Percentiles rank a stretch among this genome's conserved stretches.
Conservation (phyloP, 257 asterid species). For the Solanum okadae region DNA sequence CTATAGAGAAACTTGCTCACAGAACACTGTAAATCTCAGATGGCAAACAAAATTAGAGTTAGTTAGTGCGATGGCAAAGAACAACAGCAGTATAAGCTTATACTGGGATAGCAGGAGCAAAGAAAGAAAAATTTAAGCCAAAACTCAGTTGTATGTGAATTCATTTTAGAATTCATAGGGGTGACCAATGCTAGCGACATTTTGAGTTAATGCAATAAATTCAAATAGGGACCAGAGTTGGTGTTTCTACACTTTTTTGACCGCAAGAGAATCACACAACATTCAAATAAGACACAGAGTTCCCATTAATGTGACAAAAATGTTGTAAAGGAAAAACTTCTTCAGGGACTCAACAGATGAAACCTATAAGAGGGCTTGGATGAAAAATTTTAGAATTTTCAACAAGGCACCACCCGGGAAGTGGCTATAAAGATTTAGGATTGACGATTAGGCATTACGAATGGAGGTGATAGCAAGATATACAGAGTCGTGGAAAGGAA, state of each 20-base stretch:
- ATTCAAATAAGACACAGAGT: not conserved
- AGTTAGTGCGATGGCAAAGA: not conserved
- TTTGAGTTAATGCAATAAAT: not conserved
- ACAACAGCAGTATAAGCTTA: not conserved
- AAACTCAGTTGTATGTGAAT: not conserved
- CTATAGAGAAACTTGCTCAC: not conserved
- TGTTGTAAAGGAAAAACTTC: not conserved
- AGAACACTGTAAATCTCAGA: not conserved
- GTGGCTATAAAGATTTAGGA: not conserved
- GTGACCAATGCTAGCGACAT: not conserved
- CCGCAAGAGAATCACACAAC: not conserved
- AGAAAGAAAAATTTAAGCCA: not conserved
- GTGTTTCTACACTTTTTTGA: not conserved
- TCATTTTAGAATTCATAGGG: not conserved
- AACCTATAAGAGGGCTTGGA: not conserved
- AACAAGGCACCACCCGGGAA: not conserved
- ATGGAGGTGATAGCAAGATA: not conserved
- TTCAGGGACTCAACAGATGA: not conserved
- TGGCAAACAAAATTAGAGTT: not conserved
- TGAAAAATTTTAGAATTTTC: not conserved
- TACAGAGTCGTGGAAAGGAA: not conserved
- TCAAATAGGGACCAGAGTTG: not conserved
- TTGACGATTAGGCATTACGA: not conserved
- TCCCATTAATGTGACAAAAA: not conserved
- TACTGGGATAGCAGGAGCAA: not conserved